Conservation (phyloP, 495 filamentous ascomycete species). For the Gamarada debralockiae region DNA sequence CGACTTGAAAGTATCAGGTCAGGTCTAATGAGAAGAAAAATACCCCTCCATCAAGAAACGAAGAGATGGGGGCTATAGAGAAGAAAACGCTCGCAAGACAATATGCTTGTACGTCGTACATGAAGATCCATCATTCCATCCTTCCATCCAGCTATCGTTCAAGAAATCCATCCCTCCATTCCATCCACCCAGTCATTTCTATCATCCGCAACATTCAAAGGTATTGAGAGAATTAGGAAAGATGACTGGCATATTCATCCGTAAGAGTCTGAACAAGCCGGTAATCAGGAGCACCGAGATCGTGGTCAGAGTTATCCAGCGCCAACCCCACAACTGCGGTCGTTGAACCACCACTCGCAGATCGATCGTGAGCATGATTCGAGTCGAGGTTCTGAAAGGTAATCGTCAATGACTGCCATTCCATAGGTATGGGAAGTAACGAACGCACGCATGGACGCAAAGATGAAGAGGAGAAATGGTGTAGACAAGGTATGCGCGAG, state of each 20-base stretch:
- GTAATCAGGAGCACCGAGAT: conserved; percentile 1
- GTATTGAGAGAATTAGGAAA: conserved; percentile 17
- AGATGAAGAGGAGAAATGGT: conserved; percentile 9
- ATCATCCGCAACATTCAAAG: background rate
- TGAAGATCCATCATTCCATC: background rate
- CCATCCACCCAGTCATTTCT: background rate
- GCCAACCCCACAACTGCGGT: conserved; percentile 7
- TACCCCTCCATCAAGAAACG: background rate
- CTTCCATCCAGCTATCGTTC: no score
- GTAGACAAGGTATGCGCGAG: conserved; percentile 20
- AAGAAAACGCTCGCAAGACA: conserved; percentile 1
- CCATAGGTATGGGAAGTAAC: background rate
- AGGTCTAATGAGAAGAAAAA: conserved; percentile 3
- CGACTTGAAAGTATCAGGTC: background rate
- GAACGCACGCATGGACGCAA: conserved; percentile 7
- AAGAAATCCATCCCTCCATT: background rate
- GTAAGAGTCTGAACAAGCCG: conserved; percentile 8
- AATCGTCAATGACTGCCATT: conserved; percentile 16
- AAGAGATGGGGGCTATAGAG: background rate
- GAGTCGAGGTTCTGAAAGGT: conserved; percentile 16
- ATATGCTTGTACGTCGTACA: conserved; percentile 13
- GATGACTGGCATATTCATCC: conserved; percentile 23
- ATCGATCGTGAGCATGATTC: conserved; percentile 12
- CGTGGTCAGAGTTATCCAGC: conserved; percentile 6
- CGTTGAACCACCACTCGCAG: conserved; percentile 12